Base-by-base conservation (phyloP, 495 filamentous ascomycete genomes). In the Penicillium parvum region DNA sequence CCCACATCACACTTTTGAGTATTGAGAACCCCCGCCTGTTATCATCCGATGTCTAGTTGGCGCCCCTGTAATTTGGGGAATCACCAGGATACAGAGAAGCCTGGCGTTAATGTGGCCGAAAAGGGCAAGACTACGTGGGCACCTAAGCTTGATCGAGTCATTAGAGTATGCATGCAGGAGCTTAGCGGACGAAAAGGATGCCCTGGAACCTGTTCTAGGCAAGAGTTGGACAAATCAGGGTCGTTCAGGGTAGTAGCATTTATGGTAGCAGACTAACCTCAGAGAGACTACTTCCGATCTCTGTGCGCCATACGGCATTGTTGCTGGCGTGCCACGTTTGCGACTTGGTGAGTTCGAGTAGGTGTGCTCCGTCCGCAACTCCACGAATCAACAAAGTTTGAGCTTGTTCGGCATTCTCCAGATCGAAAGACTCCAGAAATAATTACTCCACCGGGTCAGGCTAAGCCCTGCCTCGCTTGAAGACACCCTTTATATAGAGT, bases 201-300 rank as follows among this genome's bases (percentile, higher is more conserved):
- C n/a, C n/a, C n/a, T 11, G 10, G 9, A 29, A 40, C 32, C 15
- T 27, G 21, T 19, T 45, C 22, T 37, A 11, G 40, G 36, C 22
- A 27, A 35, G 19, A 14, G 12, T 41, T 43, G 19, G 39, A 34
- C 46, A 32, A 32, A 43, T 46, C 8, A 50, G 37, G 44, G 44
- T 60, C 40, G 44, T 51, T 53, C 53, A 49, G 30, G 37, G 49
- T 48, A 37, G 47, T 45, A 59, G 22, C 38, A 35, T 30, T 15
- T 33, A 35, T 52, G 40, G 38, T 40, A 38, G 28, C 41, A 43
- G 44, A 49, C 40, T 37, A 36, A 33, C 28, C 23, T 33, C 46
- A 41, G 42, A 49, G 19, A 39, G 25, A 23, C 17, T 5, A 12
- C 46, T 21, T 41, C 27, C 42, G 52, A 56, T 50, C 40, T 50